Base-by-base conservation (phyloP, 1,284 basidiomycete genomes). In the Cutaneotrichosporon sp. region DNA sequence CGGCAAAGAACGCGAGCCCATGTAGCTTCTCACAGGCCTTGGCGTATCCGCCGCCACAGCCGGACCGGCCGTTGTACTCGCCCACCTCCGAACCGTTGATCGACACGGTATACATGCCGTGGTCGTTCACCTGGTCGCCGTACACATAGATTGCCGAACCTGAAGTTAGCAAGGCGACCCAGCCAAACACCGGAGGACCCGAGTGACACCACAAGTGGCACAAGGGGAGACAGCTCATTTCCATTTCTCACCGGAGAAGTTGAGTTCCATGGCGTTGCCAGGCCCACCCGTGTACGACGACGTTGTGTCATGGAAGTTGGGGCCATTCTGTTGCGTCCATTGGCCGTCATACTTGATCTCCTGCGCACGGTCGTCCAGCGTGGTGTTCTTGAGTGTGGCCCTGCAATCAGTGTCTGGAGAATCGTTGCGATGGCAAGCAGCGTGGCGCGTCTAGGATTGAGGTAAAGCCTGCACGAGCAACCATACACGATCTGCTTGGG, bases 111-210 rank as follows among this genome's bases (percentile, higher is more conserved):
- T 68, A 77, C 37, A 47, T 46, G 23, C 75, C 75, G 60, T 77
- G 74, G 54, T 77, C 76, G 56, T 76, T 73, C 40, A 75, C 74
- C 53, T 75, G 70, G 54, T 77, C 76, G 18, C 76, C 76, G 58
- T 70, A 76, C 41, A 77, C 52, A 61, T 68, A 76, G 2, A 77
- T 50, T 1, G 72, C 74, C 3, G 75, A 74, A 14, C 69, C 72
- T 69, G 52, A 23, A 0, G 46, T 52, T n/a, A 49, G 51, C 18
- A n/a, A n/a, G n/a, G n/a, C n/a, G n/a, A n/a, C n/a, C n/a, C n/a
- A n/a, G n/a, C n/a, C n/a, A n/a, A n/a, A n/a, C n/a, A n/a, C n/a
- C n/a, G n/a, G n/a, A n/a, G n/a, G n/a, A n/a, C n/a, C n/a, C n/a
- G n/a, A n/a, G n/a, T n/a, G n/a, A n/a, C n/a, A n/a, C n/a, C n/a